Evolutionary conservation across 306 rosid genomes (phyloP).

Genomic region (Oemleria cerasiformis): DNA sequence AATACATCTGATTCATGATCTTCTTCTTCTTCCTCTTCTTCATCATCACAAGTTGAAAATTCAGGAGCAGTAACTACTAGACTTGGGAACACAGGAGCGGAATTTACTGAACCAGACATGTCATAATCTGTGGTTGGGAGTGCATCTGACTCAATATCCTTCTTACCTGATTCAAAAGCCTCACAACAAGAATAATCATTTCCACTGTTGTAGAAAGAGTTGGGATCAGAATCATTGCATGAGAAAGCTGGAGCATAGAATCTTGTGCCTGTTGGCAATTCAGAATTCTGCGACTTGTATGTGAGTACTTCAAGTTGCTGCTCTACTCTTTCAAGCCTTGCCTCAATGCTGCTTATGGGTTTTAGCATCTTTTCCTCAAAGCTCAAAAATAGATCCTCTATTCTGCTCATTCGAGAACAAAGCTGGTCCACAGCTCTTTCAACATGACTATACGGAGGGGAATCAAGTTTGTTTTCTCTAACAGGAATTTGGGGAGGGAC

Average conservation of each 20-base stretch:
- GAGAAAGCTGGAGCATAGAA: constrained; percentile 61
- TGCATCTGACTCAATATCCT: constrained; percentile 34
- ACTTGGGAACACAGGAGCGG: constrained; percentile 51
- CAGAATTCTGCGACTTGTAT: constrained; percentile 44
- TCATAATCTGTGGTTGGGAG: constrained; percentile 28
- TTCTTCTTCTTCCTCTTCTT: constrained; percentile 29
- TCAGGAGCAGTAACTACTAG: constrained; percentile 82
- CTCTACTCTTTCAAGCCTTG: constrained; percentile 81
- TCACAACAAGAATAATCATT: constrained; percentile 30
- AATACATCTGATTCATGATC: constrained; percentile 22
- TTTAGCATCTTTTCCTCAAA: constrained; percentile 81
- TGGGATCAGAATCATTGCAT: constrained; percentile 46
- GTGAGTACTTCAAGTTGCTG: constrained; percentile 68
- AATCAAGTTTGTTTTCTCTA: constrained; percentile 31
- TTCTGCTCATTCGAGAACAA: constrained; percentile 64
- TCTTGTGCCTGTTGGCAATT: constrained; percentile 41
- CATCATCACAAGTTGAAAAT: constrained; percentile 62
- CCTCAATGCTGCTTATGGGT: constrained; percentile 75
- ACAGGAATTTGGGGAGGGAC: constrained; percentile 31
- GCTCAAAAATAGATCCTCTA: constrained; percentile 64
- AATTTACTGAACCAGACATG: constrained; percentile 32
- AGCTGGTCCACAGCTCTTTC: constrained; percentile 56
- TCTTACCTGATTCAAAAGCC: constrained; percentile 34
- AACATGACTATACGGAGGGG: constrained; percentile 26
- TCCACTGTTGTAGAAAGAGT: constrained; percentile 39